phyloP scores from a whole-genome alignment of 2,329 filamentous ascomycete genomes.

The Ophiobolus disseminans region DNA sequence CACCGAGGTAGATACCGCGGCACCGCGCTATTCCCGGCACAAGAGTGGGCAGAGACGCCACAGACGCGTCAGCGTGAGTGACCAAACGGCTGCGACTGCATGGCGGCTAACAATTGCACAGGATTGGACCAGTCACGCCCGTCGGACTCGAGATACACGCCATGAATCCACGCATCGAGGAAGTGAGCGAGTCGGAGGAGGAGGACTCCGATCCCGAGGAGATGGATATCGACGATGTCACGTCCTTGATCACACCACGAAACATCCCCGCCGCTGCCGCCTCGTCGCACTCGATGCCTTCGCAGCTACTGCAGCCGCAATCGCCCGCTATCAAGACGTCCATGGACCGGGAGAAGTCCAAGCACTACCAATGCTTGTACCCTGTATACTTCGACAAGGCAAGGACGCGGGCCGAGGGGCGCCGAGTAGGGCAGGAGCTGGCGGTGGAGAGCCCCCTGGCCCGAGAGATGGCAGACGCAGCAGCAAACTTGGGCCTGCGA shows the following conservation, averaged over 20 bases:
- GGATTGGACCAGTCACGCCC: background rate
- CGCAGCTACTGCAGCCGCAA: conserved; percentile 45
- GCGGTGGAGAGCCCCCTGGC: conserved; percentile 88
- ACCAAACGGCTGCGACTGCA: background rate
- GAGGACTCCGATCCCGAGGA: conserved; percentile 66
- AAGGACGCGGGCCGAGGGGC: conserved; percentile 77
- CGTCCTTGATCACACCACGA: conserved; percentile 59
- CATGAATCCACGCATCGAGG: conserved; percentile 81
- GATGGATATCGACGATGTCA: conserved; percentile 83
- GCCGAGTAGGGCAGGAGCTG: conserved; percentile 74
- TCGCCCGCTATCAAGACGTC: conserved; percentile 51
- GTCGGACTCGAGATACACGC: conserved; percentile 7
- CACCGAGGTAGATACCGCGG: no score
- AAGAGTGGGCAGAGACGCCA: no score
- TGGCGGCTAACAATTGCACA: conserved; percentile 1
- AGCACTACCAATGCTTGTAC: conserved; percentile 87
- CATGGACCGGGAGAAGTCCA: conserved; percentile 64
- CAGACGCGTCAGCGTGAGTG: background rate
- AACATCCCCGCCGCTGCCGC: conserved; percentile 37
- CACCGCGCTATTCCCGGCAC: no score
- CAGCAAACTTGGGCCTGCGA: conserved; percentile 67
- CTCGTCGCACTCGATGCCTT: conserved; percentile 27
- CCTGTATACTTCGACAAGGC: conserved; percentile 91
- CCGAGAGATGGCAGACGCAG: conserved; percentile 84
- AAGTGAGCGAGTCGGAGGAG: conserved; percentile 79